Evolutionary conservation across 2,329 filamentous ascomycete genomes (phyloP), one percentile per base, ranked within the genome.

Genomic region (Nothopassalora personata): DNA sequence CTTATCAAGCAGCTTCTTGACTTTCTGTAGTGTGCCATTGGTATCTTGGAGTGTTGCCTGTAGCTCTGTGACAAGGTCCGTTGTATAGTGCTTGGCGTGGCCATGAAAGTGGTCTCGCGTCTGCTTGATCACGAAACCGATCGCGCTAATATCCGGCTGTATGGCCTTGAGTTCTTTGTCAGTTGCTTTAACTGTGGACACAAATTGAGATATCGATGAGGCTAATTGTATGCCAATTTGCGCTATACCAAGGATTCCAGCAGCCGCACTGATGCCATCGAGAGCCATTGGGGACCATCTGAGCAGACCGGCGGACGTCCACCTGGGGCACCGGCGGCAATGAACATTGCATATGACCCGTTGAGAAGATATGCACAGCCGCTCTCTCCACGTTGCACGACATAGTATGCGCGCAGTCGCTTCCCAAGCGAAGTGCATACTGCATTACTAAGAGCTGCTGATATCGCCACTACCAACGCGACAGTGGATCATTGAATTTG

Each of bases 81-180:
- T 8, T n/a, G 43, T 46, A 15, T 46, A 10, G n/a, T 7, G 15
- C 9, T 5, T 46, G 43, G 43, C 15, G n/a, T 46, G 43, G 3
- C 30, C 31, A 27, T 43, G 34, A 3, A 9, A 56, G 10, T 47
- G 34, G 3, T 10, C 27, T 30, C 60, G 30, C 8, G 48, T 33
- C 3, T 48, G 23, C 49, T 58, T 60, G 34, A 45, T 52, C 4
- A 47, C 60, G 15, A 46, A 23, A 11, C 43, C 43, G 7, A 46
- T 23, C 8, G 43, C 9, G 7, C 8, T 62, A 43, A 64, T 61
- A 28, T 65, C 61, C 43, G 43, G 53, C 4, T 59, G 61, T 10
- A 65, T 54, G 10, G 45, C 48, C n/a, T 58, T 57, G 50, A 64
- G 55, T 1, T 65, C 58, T 39, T 56, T 58, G 19, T 62, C 53